Percentiles rank a stretch among this genome's conserved stretches.
Evolutionary conservation across 148 eudicot genomes (phyloP).

Genomic region (Chenopodium quinoa): DNA sequence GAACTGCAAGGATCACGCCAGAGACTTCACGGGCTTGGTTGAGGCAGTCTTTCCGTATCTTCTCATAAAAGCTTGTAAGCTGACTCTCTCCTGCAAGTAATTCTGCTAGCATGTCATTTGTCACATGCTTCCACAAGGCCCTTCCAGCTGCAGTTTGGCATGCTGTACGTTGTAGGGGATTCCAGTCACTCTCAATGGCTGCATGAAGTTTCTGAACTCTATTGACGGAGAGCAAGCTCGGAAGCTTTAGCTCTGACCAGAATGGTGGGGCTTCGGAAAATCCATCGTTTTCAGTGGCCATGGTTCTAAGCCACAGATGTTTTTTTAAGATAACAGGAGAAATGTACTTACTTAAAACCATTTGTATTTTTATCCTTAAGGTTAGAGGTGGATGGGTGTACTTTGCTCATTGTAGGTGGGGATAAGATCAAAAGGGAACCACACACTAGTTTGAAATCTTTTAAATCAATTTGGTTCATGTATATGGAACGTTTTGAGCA

Average conservation of each 20-base stretch:
- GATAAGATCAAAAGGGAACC: slow-evolving; percentile 96
- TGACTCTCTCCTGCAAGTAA: slow-evolving; percentile 77
- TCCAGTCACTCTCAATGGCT: slow-evolving; percentile 65
- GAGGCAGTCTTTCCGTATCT: slow-evolving; percentile 65
- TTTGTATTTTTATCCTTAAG: slow-evolving; percentile 23
- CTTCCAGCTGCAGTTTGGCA: slow-evolving; percentile 95
- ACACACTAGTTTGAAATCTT: slow-evolving; percentile 55
- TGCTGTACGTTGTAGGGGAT: slow-evolving; percentile 54
- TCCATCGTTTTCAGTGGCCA: slow-evolving; percentile 48
- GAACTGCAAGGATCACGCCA: slow-evolving; percentile 88
- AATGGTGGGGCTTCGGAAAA: slow-evolving; percentile 27
- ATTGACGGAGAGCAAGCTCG: slow-evolving; percentile 42
- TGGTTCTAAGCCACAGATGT: slow-evolving; percentile 19
- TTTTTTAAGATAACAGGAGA: slow-evolving; percentile 23
- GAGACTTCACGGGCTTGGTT: slow-evolving; percentile 74
- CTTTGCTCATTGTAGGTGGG: slow-evolving; percentile 26
- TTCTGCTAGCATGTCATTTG: slow-evolving; percentile 75
- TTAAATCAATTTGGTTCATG: slow-evolving; percentile 34
- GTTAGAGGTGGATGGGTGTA: slow-evolving; percentile 8
- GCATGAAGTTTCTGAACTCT: slow-evolving; percentile 49
- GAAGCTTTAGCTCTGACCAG: slow-evolving; percentile 66
- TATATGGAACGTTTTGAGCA: slow-evolving; percentile 43
- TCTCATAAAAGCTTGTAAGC: slow-evolving; percentile 64
- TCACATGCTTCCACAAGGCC: slow-evolving; percentile 87
- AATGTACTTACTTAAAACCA: slow-evolving; percentile 19